Evolutionary conservation across 495 filamentous ascomycete genomes (phyloP).

Genomic region (Hypoxylon rickii): DNA sequence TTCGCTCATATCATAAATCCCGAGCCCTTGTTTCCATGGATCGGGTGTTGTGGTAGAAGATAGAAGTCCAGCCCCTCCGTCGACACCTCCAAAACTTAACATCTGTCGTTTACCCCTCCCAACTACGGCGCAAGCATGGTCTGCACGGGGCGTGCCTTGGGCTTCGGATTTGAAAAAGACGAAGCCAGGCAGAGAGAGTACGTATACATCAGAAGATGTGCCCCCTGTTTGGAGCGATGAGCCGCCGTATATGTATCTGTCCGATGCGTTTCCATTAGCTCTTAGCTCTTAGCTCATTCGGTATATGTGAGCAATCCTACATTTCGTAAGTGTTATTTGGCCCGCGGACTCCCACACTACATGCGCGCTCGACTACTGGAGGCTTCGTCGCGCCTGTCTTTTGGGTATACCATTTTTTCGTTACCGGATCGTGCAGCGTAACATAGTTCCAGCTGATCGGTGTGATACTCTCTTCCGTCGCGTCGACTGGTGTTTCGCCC

Average conservation of each 20-base stretch:
- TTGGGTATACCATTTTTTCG: conserved; percentile 41
- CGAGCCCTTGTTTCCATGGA: conserved; percentile 46
- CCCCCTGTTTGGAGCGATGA: conserved; percentile 12
- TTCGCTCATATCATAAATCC: conserved; percentile 48
- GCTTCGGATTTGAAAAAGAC: conserved; percentile 42
- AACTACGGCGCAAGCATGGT: conserved; percentile 40
- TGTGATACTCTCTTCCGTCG: conserved; percentile 16
- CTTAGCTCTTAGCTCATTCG: conserved; percentile 1
- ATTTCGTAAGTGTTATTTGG: conserved; percentile 45
- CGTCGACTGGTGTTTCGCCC: conserved; percentile 24
- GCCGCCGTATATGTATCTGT: conserved; percentile 46
- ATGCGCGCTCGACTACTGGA: conserved; percentile 22
- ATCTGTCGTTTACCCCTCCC: conserved; percentile 49
- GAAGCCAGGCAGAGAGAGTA: conserved; percentile 54
- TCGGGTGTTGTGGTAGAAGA: conserved; percentile 36
- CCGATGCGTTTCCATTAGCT: too few species aligned
- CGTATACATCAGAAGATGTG: conserved; percentile 38
- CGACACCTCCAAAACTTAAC: conserved; percentile 43
- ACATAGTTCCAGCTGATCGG: conserved; percentile 32
- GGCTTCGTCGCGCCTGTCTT: conserved; percentile 35
- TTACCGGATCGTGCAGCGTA: conserved; percentile 45
- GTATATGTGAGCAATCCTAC: conserved; percentile 11
- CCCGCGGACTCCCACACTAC: conserved; percentile 37
- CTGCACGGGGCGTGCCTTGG: conserved; percentile 30
- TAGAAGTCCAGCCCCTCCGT: conserved; percentile 26